Conservation (phyloP, 176 grass and related monocot species). For the Carex kokanica region DNA sequence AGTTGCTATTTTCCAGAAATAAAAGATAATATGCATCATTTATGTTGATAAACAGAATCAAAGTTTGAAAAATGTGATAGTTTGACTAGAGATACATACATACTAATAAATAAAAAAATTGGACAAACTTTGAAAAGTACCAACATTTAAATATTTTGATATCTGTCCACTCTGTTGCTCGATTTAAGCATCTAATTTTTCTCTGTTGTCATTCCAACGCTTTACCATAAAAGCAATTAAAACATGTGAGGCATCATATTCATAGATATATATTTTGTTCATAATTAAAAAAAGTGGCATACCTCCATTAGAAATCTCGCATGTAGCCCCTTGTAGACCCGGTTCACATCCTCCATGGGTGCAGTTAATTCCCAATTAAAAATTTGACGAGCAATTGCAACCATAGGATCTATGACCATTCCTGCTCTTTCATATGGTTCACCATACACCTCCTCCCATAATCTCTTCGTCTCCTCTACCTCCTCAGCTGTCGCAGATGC, state of each 20-base stretch:
- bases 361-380: slow-evolving; percentile 54
- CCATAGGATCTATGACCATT: slow-evolving; percentile 39
- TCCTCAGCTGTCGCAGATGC: slow-evolving; percentile 35
- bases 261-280: not conserved
- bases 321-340: slow-evolving; percentile 64
- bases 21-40: not conserved
- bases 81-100: not conserved
- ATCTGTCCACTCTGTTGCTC: not conserved
- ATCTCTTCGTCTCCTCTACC: slow-evolving; percentile 33
- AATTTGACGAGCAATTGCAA: slow-evolving; percentile 32
- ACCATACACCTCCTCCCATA: slow-evolving; percentile 71
- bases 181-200: not conserved
- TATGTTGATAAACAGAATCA: not conserved
- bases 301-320: slow-evolving; percentile 89
- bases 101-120: not conserved
- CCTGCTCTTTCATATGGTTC: slow-evolving; percentile 75
- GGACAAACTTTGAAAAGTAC: not conserved
- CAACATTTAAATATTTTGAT: not conserved
- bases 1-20: not conserved
- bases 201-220: not conserved
- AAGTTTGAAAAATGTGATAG: not conserved
- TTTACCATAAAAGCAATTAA: slow-evolving; percentile 20
- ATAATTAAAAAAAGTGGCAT: slow-evolving; percentile 6
- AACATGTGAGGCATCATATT: slow-evolving; percentile 28
- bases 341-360: slow-evolving; percentile 51